Conservation (phyloP, 768 basidiomycete species). For the Cystobasidiopsis lactophilus region DNA sequence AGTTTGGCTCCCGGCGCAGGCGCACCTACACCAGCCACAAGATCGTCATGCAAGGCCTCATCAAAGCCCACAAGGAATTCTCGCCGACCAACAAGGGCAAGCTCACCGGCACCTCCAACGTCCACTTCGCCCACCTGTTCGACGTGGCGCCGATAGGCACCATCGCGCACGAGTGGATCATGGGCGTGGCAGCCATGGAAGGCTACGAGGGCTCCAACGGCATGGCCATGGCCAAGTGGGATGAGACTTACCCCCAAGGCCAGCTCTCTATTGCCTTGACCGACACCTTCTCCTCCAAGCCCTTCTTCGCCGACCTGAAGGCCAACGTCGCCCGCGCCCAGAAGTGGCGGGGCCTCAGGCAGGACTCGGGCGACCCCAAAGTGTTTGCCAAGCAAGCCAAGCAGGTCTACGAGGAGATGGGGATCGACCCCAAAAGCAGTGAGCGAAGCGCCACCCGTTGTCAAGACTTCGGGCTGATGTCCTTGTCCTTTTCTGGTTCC, state of each 20-base stretch:
- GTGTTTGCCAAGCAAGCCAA: slow-evolving; percentile 54
- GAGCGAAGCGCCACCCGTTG: background rate
- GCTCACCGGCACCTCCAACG: slow-evolving; percentile 76
- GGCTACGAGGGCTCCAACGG: slow-evolving; percentile 62
- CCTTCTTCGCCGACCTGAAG: slow-evolving; percentile 34
- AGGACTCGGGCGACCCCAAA: slow-evolving; percentile 82
- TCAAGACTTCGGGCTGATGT: background rate
- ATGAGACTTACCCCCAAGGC: slow-evolving; percentile 31
- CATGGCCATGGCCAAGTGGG: slow-evolving; percentile 64
- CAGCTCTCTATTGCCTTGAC: slow-evolving; percentile 51
- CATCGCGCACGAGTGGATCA: slow-evolving; percentile 31
- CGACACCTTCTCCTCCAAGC: slow-evolving; percentile 72
- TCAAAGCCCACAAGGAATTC: slow-evolving; percentile 37
- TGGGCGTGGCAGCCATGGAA: slow-evolving; percentile 46
- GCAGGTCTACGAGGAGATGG: slow-evolving; percentile 45
- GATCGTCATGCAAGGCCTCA: slow-evolving; percentile 44
- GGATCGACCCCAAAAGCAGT: slow-evolving; percentile 40
- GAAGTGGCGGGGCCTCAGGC: slow-evolving; percentile 63
- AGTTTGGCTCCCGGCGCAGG: slow-evolving; percentile 68
- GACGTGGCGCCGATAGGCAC: slow-evolving; percentile 21
- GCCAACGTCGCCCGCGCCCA: slow-evolving; percentile 34
- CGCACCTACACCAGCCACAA: slow-evolving; percentile 56
- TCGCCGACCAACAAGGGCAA: slow-evolving; percentile 30
- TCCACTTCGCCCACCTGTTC: slow-evolving; percentile 44
- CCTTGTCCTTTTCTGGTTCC: background rate